Evolutionary conservation across 441 rosid species (phyloP).

Genomic region (Pelargonium cotyledonis): DNA sequence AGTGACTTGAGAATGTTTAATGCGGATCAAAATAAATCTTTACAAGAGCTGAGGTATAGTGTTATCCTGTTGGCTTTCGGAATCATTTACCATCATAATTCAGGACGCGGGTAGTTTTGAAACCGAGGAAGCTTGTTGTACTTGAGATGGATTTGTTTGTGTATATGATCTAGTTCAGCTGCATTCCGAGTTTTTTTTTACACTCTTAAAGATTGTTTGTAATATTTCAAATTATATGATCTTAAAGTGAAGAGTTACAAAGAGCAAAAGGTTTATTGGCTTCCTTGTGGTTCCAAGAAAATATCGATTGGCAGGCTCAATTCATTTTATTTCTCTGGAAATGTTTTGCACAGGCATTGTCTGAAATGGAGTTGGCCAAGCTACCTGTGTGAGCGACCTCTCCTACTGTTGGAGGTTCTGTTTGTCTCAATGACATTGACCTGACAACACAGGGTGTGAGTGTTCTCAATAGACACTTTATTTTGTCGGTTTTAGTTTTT

Average conservation of each 20-base stretch:
- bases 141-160: constrained; percentile 1
- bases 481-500: too few species aligned
- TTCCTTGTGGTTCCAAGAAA: not conserved
- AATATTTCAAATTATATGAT: not conserved
- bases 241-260: not conserved
- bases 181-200: not conserved
- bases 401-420: too few species aligned
- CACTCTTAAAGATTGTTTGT: not conserved
- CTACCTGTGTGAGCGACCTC: too few species aligned
- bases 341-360: not conserved
- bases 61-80: not conserved
- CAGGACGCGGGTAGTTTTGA: not conserved
- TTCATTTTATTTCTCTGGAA: not conserved
- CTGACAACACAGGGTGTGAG: too few species aligned
- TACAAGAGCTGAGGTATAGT: not conserved
- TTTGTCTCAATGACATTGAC: too few species aligned
- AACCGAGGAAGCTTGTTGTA: not conserved
- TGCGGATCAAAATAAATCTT: not conserved
- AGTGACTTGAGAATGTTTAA: not conserved
- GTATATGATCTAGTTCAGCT: not conserved
- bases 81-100: constrained; percentile 1
- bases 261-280: not conserved
- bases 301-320: not conserved
- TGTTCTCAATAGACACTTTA: too few species aligned
- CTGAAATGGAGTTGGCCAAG: too few species aligned